These are phyloP conservation scores for Kodamaea lidongshanica DNA, from an alignment of 805 yeast species.

Conservation along the genomic window DNA sequence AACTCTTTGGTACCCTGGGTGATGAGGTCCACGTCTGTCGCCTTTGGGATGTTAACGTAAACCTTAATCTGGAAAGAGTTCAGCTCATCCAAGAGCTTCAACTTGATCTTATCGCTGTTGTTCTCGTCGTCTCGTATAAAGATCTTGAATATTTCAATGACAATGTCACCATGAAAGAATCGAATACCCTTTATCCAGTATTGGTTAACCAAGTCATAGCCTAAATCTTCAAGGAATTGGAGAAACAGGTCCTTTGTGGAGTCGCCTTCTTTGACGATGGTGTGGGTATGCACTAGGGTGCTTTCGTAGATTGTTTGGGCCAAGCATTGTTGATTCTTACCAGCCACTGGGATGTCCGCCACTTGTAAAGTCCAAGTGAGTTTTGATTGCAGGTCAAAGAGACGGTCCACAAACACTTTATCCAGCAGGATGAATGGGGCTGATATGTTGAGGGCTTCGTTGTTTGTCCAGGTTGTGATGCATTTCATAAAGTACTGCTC, in stretches of 20 bases:
- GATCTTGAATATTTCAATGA: slow-evolving; percentile 52
- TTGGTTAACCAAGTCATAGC: slow-evolving; percentile 60
- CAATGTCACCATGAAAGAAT: slow-evolving; percentile 54
- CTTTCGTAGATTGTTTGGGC: slow-evolving; percentile 60
- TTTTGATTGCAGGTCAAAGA: slow-evolving; percentile 16
- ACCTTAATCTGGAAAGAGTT: slow-evolving; percentile 56
- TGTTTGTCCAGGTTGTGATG: slow-evolving; percentile 42
- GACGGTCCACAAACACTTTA: slow-evolving; percentile 22
- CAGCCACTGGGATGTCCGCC: slow-evolving; percentile 73
- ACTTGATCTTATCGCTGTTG: slow-evolving; percentile 19
- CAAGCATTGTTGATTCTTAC: slow-evolving; percentile 55
- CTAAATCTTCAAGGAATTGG: slow-evolving; percentile 53
- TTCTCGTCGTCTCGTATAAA: slow-evolving; percentile 32
- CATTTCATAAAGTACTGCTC: slow-evolving; percentile 50
- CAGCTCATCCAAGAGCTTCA: slow-evolving; percentile 45
- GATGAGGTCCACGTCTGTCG: slow-evolving; percentile 71
- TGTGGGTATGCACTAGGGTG: slow-evolving; percentile 46
- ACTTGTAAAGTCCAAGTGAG: slow-evolving; percentile 57
- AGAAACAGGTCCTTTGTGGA: slow-evolving; percentile 31
- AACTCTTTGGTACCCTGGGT: slow-evolving; percentile 61
- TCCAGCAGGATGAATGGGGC: slow-evolving; percentile 18
- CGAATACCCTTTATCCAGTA: slow-evolving; percentile 58
- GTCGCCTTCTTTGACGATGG: slow-evolving; percentile 13
- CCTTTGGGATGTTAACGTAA: slow-evolving; percentile 60
- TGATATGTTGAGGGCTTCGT: slow-evolving; percentile 19